Evolutionary conservation across 495 filamentous ascomycete genomes (phyloP), one percentile per base, ranked within the genome.

Genomic region (Rhypophila decipiens): DNA sequence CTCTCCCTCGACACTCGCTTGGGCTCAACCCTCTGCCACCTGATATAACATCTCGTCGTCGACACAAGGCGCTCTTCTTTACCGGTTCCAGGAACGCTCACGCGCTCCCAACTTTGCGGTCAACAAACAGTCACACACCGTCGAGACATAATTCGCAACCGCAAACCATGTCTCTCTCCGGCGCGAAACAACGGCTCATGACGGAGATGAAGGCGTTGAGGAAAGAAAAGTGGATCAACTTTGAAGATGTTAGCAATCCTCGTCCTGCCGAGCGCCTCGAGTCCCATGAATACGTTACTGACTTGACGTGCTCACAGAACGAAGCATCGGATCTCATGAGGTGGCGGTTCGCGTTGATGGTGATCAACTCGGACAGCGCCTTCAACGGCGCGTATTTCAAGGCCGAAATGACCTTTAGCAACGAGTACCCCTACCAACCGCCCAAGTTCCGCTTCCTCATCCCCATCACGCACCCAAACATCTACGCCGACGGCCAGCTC

Each of bases 331-430:
- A 89, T 62, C 79, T 97, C 46, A 84, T 90, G 64, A 78, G 82
- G 46, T 97, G 93, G 93, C 79, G 78, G 39, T 72, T 96, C 22
- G 91, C 83, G 5, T 77, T 98, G 44, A 88, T 96, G 68, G 87
- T 96, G 40, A 77, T 96, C 56, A 98, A 97, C 63, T 75, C 86
- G 1, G 89, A 91, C 49, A 95, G 89, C 43, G 71, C 85, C 40
- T 98, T 94, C 70, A 85, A 95, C 59, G 88, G 88, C 39, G 93
- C 85, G 51, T 98, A 96, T 63, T 90, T 96, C 70, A 86, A 85
- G 64, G 88, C 87, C 36, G 76, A 79, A 40, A 93, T 98, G 85
- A 80, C 74, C 13, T 97, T 98, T 58, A 83, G 87, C 19, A 70
- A 79, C 46, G 88, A 95, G 57, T 98, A 97, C 71, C 93, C 93